Conservation (phyloP, 2,329 filamentous ascomycete genomes). For the Chaetoscypha palmicola region DNA sequence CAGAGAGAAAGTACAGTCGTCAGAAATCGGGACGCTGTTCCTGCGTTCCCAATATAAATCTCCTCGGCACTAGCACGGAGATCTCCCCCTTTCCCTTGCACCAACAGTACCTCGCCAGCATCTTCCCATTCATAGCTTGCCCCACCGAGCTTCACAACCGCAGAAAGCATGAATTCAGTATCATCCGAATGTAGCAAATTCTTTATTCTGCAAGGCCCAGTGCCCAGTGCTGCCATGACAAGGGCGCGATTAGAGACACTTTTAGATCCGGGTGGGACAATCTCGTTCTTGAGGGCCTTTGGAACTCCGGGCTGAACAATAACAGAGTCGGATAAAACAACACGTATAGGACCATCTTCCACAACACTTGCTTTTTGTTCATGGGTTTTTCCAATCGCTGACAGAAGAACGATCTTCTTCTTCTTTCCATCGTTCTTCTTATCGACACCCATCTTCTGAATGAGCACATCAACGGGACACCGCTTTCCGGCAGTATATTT, state of each 20-base stretch:
- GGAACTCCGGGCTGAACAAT: constrained; percentile 68
- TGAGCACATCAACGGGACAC: constrained; percentile 77
- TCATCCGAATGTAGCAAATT: constrained; percentile 96
- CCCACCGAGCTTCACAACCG: constrained; percentile 76
- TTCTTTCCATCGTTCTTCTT: constrained; percentile 96
- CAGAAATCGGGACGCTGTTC: constrained; percentile 90
- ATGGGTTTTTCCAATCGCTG: constrained; percentile 79
- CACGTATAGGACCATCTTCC: constrained; percentile 74
- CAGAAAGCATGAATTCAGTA: constrained; percentile 93
- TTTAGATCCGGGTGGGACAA: constrained; percentile 90
- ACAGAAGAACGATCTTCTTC: constrained; percentile 92
- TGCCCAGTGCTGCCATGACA: constrained; percentile 84
- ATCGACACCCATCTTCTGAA: constrained; percentile 94
- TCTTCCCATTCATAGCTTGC: constrained; percentile 92
- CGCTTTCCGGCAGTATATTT: constrained; percentile 78
- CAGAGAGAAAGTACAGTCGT: constrained; percentile 87
- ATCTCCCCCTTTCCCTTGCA: constrained; percentile 83
- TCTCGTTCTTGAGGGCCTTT: constrained; percentile 57
- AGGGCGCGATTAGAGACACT: constrained; percentile 95
- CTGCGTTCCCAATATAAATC: constrained; percentile 92
- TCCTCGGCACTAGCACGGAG: constrained; percentile 68
- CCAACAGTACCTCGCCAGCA: constrained; percentile 81
- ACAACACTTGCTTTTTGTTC: constrained; percentile 86
- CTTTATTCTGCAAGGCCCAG: constrained; percentile 78
- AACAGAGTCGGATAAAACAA: constrained; percentile 75